Evolutionary conservation across 2,329 filamentous ascomycete genomes (phyloP).

Genomic region (Pseudophaeomoniella oleicola): DNA sequence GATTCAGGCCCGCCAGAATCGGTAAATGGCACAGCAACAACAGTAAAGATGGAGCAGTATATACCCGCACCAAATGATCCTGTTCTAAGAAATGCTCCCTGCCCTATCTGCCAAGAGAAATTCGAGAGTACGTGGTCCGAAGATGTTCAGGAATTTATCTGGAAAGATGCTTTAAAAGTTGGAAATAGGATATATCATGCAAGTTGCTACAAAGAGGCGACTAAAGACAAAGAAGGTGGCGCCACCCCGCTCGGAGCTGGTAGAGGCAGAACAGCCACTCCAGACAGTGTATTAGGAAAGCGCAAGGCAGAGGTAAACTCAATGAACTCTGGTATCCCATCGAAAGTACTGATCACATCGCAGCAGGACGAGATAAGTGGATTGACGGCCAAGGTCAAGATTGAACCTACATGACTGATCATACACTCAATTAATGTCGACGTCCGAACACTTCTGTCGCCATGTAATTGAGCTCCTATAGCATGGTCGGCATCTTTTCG

Average conservation of each 20-base stretch:
- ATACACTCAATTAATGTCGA: background rate
- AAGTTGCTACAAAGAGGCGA: constrained; percentile 74
- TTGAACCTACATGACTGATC: background rate
- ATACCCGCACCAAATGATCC: constrained; percentile 73
- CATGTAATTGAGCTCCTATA: too few species aligned
- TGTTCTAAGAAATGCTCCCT: constrained; percentile 59
- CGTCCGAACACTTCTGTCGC: too few species aligned
- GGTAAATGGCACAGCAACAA: constrained; percentile 24
- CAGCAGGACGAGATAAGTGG: background rate
- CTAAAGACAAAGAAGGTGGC: constrained; percentile 40
- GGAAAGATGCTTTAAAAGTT: constrained; percentile 73
- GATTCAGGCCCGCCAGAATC: constrained; percentile 29
- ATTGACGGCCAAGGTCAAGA: background rate
- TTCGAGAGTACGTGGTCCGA: constrained; percentile 89
- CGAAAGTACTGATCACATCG: background rate
- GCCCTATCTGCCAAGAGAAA: constrained; percentile 88
- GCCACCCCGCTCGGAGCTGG: constrained; percentile 20
- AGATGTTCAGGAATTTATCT: constrained; percentile 91
- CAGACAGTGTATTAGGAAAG: constrained; percentile 56
- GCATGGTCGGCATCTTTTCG: too few species aligned
- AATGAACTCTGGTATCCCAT: too few species aligned
- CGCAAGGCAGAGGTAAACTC: constrained; percentile 59
- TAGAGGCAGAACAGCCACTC: constrained; percentile 35
- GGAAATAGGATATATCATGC: constrained; percentile 75
- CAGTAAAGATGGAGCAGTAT: constrained; percentile 50